Percentiles rank a stretch among this genome's conserved stretches.
Conservation (phyloP, 108 stramenopile genomes). For the Craspedostauros australis region DNA sequence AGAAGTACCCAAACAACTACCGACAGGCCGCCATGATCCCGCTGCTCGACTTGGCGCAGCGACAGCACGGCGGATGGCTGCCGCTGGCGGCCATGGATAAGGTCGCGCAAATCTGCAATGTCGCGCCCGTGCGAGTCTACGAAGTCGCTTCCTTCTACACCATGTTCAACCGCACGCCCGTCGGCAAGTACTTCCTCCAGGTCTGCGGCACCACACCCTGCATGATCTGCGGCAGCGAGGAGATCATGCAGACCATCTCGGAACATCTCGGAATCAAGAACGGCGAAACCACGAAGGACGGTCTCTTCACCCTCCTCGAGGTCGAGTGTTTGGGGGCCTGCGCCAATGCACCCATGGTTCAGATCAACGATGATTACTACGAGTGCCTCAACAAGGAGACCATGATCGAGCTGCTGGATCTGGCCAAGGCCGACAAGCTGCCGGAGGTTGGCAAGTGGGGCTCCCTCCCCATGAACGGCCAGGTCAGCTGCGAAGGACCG, state of each 20-base stretch:
- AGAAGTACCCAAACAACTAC: constrained; percentile 98
- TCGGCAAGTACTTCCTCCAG: constrained; percentile 99
- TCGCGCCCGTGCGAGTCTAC: constrained; percentile 88
- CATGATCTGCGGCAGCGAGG: constrained; percentile 98
- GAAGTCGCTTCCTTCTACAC: constrained; percentile 99
- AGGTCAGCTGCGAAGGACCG: constrained; percentile 99
- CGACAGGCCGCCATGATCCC: constrained; percentile 95
- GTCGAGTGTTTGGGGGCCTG: constrained; percentile 99
- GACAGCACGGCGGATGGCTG: constrained; percentile 97
- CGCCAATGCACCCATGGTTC: constrained; percentile 99
- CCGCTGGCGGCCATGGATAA: constrained; percentile 99
- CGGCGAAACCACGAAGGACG: constrained; percentile 94
- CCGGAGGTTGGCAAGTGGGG: constrained; percentile 98
- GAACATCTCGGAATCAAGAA: constrained; percentile 95
- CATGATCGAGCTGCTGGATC: constrained; percentile 88
- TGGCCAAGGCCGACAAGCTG: constrained; percentile 86
- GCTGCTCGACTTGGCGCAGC: constrained; percentile 93
- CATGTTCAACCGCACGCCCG: constrained; percentile 99
- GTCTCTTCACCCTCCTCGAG: constrained; percentile 96
- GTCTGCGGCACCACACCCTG: constrained; percentile 99
- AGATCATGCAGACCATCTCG: constrained; percentile 97
- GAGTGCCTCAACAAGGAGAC: constrained; percentile 97
- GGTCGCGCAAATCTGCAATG: constrained; percentile 92
- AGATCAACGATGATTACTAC: constrained; percentile 98
- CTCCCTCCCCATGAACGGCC: constrained; percentile 99